phyloP scores from a whole-genome alignment of 1,139 yeast genomes.

The Candida gigantensis region DNA sequence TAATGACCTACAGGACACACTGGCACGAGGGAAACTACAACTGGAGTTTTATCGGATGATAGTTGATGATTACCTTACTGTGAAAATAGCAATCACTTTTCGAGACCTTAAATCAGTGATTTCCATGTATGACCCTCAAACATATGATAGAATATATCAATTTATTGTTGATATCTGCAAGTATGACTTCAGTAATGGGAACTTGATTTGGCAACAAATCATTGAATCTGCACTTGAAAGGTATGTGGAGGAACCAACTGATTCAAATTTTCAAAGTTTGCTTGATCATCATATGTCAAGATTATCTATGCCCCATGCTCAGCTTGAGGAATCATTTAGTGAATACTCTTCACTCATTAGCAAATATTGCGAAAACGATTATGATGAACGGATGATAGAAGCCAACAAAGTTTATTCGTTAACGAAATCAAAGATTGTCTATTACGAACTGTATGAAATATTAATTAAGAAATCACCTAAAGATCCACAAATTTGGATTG shows the following conservation, averaged over 20 bases:
- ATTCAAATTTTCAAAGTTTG: conserved; percentile 20
- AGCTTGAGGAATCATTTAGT: conserved; percentile 43
- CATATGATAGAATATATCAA: too few relatives aligned
- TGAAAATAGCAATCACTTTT: conserved; percentile 22
- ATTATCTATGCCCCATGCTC: conserved; percentile 43
- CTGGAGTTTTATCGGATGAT: conserved; percentile 22
- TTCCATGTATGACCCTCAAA: too few relatives aligned
- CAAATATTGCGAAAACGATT: conserved; percentile 24
- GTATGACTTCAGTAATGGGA: too few relatives aligned
- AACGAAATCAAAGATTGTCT: conserved; percentile 29
- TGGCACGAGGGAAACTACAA: conserved; percentile 12
- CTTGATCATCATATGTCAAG: conserved; percentile 33
- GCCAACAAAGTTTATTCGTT: conserved; percentile 38
- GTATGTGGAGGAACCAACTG: conserved; percentile 14
- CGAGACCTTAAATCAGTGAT: too few relatives aligned
- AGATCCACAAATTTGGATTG: conserved; percentile 28
- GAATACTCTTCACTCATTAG: conserved; percentile 48
- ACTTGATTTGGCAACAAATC: conserved; percentile 11
- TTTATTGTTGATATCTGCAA: too few relatives aligned
- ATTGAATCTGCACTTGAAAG: conserved; percentile 17
- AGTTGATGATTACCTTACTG: conserved; percentile 21
- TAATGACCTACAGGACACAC: conserved; percentile 17
- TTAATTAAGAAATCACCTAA: conserved; percentile 19
- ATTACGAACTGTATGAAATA: conserved; percentile 30
- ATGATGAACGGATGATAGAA: conserved; percentile 38